These are phyloP conservation scores for Fusarium sp. DNA, from an alignment of 2,329 filamentous ascomycete species.

Conservation along the genomic window DNA sequence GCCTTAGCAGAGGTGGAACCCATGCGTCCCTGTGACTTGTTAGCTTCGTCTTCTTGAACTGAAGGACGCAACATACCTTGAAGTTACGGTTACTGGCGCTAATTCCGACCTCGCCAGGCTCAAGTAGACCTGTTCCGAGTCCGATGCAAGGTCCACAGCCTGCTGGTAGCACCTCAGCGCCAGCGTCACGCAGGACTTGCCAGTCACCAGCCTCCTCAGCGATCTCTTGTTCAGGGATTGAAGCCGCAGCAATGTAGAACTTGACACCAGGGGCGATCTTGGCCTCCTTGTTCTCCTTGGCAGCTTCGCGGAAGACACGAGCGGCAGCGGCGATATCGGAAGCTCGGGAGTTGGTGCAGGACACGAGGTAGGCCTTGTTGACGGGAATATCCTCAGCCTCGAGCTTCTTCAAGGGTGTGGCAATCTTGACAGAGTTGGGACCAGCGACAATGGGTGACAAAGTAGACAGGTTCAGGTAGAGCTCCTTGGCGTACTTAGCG, in stretches of 20 bases:
- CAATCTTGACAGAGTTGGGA: conserved; percentile 91
- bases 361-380: conserved; percentile 87
- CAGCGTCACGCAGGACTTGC: conserved; percentile 83
- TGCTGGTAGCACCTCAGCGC: conserved; percentile 76
- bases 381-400: conserved; percentile 79
- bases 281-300: conserved; percentile 71
- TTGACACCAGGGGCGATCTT: conserved; percentile 82
- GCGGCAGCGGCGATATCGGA: conserved; percentile 87
- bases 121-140: conserved; percentile 80
- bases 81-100: conserved; percentile 61
- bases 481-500: conserved; percentile 83
- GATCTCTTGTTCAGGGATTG: conserved; percentile 77
- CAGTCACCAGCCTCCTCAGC: conserved; percentile 88
- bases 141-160: conserved; percentile 91
- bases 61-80: conserved; percentile 3
- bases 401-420: conserved; percentile 80
- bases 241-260: conserved; percentile 92
- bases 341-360: conserved; percentile 87
- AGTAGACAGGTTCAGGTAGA: conserved; percentile 85
- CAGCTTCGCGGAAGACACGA: conserved; percentile 82
- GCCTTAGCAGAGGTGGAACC: conserved; percentile 74
- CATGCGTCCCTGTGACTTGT: conserved; percentile 76
- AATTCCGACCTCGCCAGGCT: conserved; percentile 89
- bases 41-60: neutral
- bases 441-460: conserved; percentile 87